phyloP scores from a whole-genome alignment of 352 stramenopile genomes.

The Globisporangium radiosum region DNA sequence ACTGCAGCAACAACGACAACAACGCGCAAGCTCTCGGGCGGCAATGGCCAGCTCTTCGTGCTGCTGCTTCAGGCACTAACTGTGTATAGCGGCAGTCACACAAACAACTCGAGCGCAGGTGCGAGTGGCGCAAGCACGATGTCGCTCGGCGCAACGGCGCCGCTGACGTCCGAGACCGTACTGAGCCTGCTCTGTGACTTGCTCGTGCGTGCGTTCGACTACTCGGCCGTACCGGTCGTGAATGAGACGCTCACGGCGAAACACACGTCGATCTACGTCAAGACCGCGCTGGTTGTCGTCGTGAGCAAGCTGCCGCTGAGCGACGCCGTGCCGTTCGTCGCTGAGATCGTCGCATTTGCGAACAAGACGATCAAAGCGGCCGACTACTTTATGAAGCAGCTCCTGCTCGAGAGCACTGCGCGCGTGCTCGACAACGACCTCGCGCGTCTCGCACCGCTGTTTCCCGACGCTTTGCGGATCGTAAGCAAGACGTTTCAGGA shows the following conservation, averaged over 20 bases:
- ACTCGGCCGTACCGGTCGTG: slow-evolving; percentile 41
- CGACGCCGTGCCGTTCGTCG: slow-evolving; percentile 59
- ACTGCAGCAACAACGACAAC: background rate
- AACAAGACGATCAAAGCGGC: slow-evolving; percentile 48
- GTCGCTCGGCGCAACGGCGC: slow-evolving; percentile 38
- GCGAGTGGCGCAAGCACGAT: slow-evolving; percentile 27
- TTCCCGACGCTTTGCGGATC: slow-evolving; percentile 68
- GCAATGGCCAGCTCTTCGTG: slow-evolving; percentile 44
- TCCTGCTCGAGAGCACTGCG: slow-evolving; percentile 58
- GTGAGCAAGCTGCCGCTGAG: slow-evolving; percentile 45
- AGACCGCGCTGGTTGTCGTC: slow-evolving; percentile 64
- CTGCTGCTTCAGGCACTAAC: slow-evolving; percentile 57
- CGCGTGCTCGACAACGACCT: slow-evolving; percentile 42
- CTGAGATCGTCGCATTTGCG: slow-evolving; percentile 57
- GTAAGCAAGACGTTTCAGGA: slow-evolving; percentile 64
- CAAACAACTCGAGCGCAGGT: slow-evolving; percentile 16
- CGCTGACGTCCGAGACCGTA: slow-evolving; percentile 59
- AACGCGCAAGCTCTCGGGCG: slow-evolving; percentile 18
- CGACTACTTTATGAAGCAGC: slow-evolving; percentile 81
- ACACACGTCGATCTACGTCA: slow-evolving; percentile 56
- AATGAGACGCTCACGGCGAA: slow-evolving; percentile 52
- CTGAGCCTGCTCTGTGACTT: slow-evolving; percentile 66
- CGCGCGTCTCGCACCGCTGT: slow-evolving; percentile 31
- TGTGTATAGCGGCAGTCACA: slow-evolving; percentile 54
- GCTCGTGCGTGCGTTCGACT: slow-evolving; percentile 70